phyloP scores from a whole-genome alignment of 805 yeast genomes.

The Allodekkera sacchari region DNA sequence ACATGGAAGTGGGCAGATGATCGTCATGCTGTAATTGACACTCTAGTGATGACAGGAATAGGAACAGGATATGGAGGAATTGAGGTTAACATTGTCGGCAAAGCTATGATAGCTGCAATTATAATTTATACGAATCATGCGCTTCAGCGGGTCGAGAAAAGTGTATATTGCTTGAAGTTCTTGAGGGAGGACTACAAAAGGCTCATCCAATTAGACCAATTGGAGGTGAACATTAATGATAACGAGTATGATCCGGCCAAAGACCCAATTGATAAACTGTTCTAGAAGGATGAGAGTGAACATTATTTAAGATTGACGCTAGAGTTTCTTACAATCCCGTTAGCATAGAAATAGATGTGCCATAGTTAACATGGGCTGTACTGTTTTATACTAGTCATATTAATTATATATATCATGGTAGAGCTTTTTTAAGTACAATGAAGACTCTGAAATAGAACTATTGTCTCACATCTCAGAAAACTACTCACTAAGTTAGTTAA shows the following conservation, averaged over 20 bases:
- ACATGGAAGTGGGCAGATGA: slow-evolving; percentile 8
- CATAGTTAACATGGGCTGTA: too few species aligned
- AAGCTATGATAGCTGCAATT: slow-evolving; percentile 29
- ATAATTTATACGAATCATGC: slow-evolving; percentile 15
- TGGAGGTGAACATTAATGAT: slow-evolving; percentile 3
- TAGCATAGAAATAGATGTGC: too few species aligned
- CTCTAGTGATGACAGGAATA: slow-evolving; percentile 28
- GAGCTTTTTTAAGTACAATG: too few species aligned
- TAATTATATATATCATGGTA: too few species aligned
- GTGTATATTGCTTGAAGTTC: slow-evolving; percentile 18
- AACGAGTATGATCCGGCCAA: slow-evolving; percentile 9
- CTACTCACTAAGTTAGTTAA: too few species aligned
- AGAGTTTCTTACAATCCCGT: too few species aligned
- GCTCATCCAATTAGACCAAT: slow-evolving; percentile 8
- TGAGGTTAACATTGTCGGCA: slow-evolving; percentile 23
- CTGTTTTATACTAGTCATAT: too few species aligned
- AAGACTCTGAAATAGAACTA: too few species aligned
- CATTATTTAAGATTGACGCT: slow-evolving; percentile 1
- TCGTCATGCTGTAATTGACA: slow-evolving; percentile 13
- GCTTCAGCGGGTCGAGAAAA: slow-evolving; percentile 11
- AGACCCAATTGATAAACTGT: slow-evolving; percentile 10
- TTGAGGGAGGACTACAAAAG: slow-evolving; percentile 17
- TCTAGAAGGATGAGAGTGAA: slow-evolving; percentile 2
- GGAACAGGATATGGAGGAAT: slow-evolving; percentile 33
- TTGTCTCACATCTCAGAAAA: too few species aligned